A percentile compares a stretch with the other conserved stretches of the same genome.
Evolutionary conservation across 768 basidiomycete species (phyloP).

Genomic region (Boletellus ananiceps): DNA sequence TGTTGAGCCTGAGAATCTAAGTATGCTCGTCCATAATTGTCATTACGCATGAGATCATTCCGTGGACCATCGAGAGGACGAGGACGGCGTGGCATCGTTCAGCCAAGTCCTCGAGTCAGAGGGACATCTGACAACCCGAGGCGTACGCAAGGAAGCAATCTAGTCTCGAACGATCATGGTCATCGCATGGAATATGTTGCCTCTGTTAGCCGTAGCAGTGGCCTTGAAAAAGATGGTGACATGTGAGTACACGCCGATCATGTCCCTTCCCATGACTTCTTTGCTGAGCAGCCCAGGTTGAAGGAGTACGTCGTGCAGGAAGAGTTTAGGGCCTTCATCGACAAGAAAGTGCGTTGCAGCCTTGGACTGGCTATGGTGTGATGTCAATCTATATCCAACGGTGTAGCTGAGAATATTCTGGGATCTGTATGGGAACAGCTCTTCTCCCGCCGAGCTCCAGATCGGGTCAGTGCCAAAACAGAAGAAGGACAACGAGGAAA

Average conservation of each 20-base stretch:
- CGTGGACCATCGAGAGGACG: conserved; percentile 7
- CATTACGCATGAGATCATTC: conserved; percentile 13
- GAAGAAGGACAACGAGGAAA: conserved; percentile 53
- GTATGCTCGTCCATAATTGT: too few relatives aligned
- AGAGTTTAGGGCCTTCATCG: conserved; percentile 61
- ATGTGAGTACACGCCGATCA: conserved; percentile 45
- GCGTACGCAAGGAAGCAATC: conserved; percentile 2
- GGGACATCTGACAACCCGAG: not conserved
- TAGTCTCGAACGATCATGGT: conserved; percentile 5
- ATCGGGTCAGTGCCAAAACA: conserved; percentile 29
- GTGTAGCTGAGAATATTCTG: conserved; percentile 49
- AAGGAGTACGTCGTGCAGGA: conserved; percentile 57
- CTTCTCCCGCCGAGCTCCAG: conserved; percentile 3
- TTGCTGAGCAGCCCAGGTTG: conserved; percentile 44
- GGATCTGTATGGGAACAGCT: conserved; percentile 31
- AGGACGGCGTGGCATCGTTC: conserved; percentile 5
- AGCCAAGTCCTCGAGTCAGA: not conserved
- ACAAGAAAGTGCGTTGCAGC: conserved; percentile 51
- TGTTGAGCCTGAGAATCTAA: conserved; percentile 3
- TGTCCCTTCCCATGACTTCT: conserved; percentile 1
- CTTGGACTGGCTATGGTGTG: not conserved
- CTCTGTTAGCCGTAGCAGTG: conserved; percentile 73
- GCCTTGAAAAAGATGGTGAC: conserved; percentile 69
- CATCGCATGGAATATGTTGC: conserved; percentile 60
- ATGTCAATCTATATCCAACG: not conserved